Base-by-base conservation (phyloP, 805 yeast genomes). In the Candida qinlingensis region DNA sequence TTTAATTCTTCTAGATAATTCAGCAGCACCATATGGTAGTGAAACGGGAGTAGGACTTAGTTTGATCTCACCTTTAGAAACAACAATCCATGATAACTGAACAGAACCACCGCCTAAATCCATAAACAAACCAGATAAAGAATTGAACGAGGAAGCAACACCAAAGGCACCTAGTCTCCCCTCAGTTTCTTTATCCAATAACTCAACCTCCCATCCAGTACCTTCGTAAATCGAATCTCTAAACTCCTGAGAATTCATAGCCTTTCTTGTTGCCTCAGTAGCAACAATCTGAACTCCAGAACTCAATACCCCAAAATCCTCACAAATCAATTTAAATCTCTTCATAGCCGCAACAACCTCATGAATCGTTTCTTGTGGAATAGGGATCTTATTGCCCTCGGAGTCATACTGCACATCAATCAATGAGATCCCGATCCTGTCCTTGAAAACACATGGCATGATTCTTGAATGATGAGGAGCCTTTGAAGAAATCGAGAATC, bases 371-470 rank as follows among this genome's bases (percentile, higher is more conserved):
- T 76, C 78, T 4, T 70, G 67, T 0, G 84, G 84, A 39, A 80
- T 80, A 0, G 85, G 85, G 11, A 70, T 70, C 53, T 74, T 76
- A 11, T 64, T 68, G 51, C 47, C 47, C 10, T 70, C 54, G 6
- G 75, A 49, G 50, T 71, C 59, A 61, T 69, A 71, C 56, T 81
- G 85, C 0, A 77, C 81, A 51, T 83, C 88, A 59, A 79, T 83
- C 19, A 85, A 64, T 0, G 90, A 81, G 10, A 85, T 80, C 3
- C 87, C 86, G 3, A 85, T 74, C 42, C 90, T 67, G 55, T 85
- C 92, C 53, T 85, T 87, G 66, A 80, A 85, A 9, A 85, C 81
- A 60, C 88, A 82, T 1, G 94, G 92, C 77, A 86, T 78, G 5
- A 83, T 81, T 52, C 94, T 72, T 1, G 88, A 87, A 62, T 83